phyloP scores from a whole-genome alignment of 768 basidiomycete genomes.

The Xerocomellus intermedius region DNA sequence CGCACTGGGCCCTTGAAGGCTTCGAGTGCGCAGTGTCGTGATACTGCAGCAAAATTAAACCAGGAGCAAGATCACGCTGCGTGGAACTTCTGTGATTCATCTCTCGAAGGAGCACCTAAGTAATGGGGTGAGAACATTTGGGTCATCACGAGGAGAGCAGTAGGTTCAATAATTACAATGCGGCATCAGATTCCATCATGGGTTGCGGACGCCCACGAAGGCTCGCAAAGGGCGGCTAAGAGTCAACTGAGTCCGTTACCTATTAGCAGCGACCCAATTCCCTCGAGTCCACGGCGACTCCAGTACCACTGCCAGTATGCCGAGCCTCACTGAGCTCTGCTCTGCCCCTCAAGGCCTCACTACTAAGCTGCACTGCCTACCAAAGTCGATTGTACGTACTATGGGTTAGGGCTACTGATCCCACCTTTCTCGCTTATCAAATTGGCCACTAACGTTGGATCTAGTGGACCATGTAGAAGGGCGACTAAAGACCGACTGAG shows the following conservation, averaged over 20 bases:
- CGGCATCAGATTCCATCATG: too few relatives aligned
- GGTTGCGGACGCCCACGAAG: too few relatives aligned
- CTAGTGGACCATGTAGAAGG: conserved; percentile 25
- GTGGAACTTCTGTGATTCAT: too few relatives aligned
- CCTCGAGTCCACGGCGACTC: neutral
- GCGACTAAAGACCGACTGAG: neutral
- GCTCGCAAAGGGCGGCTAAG: too few relatives aligned
- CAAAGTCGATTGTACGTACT: conserved; percentile 33
- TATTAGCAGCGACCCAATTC: neutral
- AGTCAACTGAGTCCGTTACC: neutral
- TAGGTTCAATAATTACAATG: too few relatives aligned
- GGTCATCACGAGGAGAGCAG: too few relatives aligned
- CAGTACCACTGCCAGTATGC: conserved; percentile 20
- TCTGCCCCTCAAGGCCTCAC: conserved; percentile 34
- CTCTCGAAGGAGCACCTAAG: too few relatives aligned
- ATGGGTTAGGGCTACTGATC: neutral
- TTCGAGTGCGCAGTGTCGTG: too few relatives aligned
- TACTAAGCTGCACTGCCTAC: conserved; percentile 38
- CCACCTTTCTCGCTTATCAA: neutral
- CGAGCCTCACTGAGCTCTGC: conserved; percentile 32
- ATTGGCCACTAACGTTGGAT: conserved; percentile 15
- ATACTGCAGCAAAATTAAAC: too few relatives aligned
- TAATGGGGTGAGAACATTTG: too few relatives aligned
- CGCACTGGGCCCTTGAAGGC: too few relatives aligned
- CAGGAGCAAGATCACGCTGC: too few relatives aligned